Evolutionary conservation across 495 filamentous ascomycete species (phyloP), one percentile per base, ranked within the genome.

Genomic region (Hypoxylon trugodes): DNA sequence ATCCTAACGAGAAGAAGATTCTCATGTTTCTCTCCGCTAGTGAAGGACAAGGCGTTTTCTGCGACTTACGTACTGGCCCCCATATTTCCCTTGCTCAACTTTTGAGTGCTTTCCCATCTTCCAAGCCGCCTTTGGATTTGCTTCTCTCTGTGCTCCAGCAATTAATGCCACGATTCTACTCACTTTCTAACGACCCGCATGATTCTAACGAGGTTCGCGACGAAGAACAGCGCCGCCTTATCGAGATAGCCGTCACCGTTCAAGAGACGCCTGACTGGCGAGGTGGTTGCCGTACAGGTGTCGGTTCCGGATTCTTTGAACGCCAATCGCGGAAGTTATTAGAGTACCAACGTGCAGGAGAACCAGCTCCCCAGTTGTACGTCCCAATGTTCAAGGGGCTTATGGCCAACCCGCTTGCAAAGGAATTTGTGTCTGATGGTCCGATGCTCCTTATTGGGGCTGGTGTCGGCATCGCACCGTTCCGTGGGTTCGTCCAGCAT

Each of bases 371-470:
- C 2, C 82, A 90, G 53, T 64, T 97, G 28, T 84, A 90, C 48
- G 77, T 97, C 18, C 96, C 96, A 51, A 96, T 98, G 90, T 98
- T 98, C 84, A 91, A 96, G 66, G 95, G 95, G 2, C 81, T 98
- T n/a, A 98, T 98, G 95, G 87, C 92, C 41, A 98, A 98, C 74
- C 95, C 95, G 0, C 82, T 98, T 4, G 93, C 93, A 13, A 89
- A 86, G 69, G 86, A 96, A 69, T 98, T 97, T 69, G 85, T 87
- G 4, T 86, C 89, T 6, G 93, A 98, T 72, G 95, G 95, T 0
- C 95, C 95, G 7, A 98, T 98, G 95, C 85, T 98, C 24, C 82
- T 98, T 19, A 96, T 98, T 74, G 95, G 95, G 35, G 96, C 95
- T 4, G 95, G 95, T 33, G 95, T 98, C 16, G 95, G 95, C 55